Percentiles rank a stretch among this genome's conserved stretches.
phyloP scores from a whole-genome alignment of 2,329 filamentous ascomycete species.

The Didymella pomorum region DNA sequence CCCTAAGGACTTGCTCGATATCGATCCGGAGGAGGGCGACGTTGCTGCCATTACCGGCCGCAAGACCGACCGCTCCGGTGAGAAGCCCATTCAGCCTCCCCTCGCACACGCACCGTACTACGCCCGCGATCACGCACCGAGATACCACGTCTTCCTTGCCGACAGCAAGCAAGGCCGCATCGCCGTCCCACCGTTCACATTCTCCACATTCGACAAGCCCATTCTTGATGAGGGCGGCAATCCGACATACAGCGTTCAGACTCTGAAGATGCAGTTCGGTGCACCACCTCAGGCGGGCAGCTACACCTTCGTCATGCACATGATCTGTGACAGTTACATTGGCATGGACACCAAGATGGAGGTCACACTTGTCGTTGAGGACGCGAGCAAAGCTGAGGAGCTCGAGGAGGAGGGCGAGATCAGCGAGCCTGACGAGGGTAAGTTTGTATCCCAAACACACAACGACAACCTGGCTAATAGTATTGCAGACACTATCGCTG shows the following conservation, averaged over 20 bases:
- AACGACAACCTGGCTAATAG: constrained; percentile 32
- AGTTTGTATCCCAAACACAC: background rate
- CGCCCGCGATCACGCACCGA: constrained; percentile 84
- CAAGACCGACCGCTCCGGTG: constrained; percentile 70
- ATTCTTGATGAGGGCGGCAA: constrained; percentile 81
- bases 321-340: constrained; percentile 93
- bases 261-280: constrained; percentile 95
- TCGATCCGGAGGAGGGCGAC: constrained; percentile 92
- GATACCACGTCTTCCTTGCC: constrained; percentile 93
- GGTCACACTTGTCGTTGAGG: constrained; percentile 86
- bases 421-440: constrained; percentile 96
- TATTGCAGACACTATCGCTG: constrained; percentile 79
- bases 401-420: constrained; percentile 92
- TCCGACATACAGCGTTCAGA: constrained; percentile 94
- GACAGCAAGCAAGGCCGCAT: constrained; percentile 96
- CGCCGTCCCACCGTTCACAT: constrained; percentile 95
- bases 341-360: constrained; percentile 94
- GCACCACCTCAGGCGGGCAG: constrained; percentile 90
- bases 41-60: constrained; percentile 83
- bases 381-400: constrained; percentile 82
- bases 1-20: constrained; percentile 82
- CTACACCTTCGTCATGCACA: constrained; percentile 93
- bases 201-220: constrained; percentile 88
- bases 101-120: constrained; percentile 92
- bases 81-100: constrained; percentile 75